A percentile compares a stretch with the other conserved stretches of the same genome.
Evolutionary conservation across 1,284 basidiomycete genomes (phyloP).

Genomic region (Gymnopus androsaceus): DNA sequence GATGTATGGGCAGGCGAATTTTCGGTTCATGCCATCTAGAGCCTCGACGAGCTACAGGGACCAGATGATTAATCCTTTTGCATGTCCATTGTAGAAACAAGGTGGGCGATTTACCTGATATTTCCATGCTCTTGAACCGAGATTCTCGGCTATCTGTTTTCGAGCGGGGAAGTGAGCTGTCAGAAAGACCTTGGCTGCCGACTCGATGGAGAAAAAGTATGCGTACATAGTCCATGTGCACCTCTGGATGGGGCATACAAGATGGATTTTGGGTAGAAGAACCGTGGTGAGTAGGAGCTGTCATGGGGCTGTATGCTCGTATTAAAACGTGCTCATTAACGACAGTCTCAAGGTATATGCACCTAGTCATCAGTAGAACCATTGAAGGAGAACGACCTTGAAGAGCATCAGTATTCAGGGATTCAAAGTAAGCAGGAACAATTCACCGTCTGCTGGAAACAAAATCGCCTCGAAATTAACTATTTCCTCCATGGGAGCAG

Average conservation of each 20-base stretch:
- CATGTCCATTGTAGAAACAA: no score
- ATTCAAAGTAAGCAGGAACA: neutral
- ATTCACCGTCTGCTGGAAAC: conserved; percentile 60
- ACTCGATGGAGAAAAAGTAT: no score
- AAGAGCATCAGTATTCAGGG: neutral
- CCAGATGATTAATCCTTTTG: neutral
- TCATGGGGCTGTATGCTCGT: conserved; percentile 47
- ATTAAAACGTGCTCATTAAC: neutral
- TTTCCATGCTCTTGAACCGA: conserved; percentile 68
- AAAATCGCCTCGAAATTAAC: conserved; percentile 61
- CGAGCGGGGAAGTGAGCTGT: conserved; percentile 9
- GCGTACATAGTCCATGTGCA: conserved; percentile 76
- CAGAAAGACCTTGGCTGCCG: conserved; percentile 1
- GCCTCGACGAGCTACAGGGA: conserved; percentile 62
- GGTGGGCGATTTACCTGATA: conserved; percentile 58
- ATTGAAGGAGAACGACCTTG: conserved; percentile 63
- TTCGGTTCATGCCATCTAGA: conserved; percentile 75
- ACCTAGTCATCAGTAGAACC: conserved; percentile 68
- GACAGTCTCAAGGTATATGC: neutral
- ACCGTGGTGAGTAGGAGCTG: conserved; percentile 46
- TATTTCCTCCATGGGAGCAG: conserved; percentile 14
- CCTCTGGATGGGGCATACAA: conserved; percentile 77
- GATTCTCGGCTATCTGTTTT: conserved; percentile 60
- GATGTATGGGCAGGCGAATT: conserved; percentile 75
- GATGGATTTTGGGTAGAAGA: conserved; percentile 42